Conservation (phyloP, 73 alveolate species). For the Blepharisma japonicum region DNA sequence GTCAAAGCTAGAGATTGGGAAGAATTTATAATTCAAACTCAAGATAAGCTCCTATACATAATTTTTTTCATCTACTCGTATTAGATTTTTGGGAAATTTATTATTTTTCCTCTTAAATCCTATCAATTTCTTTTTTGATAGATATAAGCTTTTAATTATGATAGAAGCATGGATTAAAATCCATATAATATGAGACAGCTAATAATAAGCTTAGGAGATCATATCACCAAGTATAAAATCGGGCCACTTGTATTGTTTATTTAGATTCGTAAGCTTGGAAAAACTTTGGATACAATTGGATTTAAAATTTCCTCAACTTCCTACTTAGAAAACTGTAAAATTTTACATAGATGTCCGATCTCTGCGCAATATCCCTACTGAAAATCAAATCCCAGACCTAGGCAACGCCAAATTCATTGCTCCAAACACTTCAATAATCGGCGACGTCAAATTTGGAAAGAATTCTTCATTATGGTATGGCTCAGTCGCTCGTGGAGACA, state of each 20-base stretch:
- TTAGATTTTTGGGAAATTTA: too few species aligned
- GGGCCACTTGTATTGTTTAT: slow-evolving; percentile 23
- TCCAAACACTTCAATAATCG: slow-evolving; percentile 57
- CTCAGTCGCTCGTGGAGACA: slow-evolving; percentile 51
- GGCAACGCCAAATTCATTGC: slow-evolving; percentile 53
- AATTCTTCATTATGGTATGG: slow-evolving; percentile 63
- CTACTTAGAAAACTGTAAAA: slow-evolving; percentile 18
- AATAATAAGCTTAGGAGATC: slow-evolving; percentile 23
- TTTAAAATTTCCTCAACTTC: neutral
- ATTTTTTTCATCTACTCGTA: too few species aligned
- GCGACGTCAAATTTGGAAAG: slow-evolving; percentile 51
- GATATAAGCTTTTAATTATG: too few species aligned
- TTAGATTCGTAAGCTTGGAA: neutral
- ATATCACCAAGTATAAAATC: neutral
- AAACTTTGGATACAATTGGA: neutral
- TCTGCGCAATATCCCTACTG: neutral
- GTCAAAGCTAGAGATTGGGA: too few species aligned
- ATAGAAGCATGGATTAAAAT: too few species aligned
- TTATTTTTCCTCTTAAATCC: too few species aligned
- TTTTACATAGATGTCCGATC: slow-evolving; percentile 25
- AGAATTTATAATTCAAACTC: too few species aligned
- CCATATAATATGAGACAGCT: slow-evolving; percentile 2
- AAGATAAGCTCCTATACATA: too few species aligned
- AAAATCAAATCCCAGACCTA: slow-evolving; percentile 37
- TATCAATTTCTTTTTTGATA: too few species aligned